Conservation (phyloP, 805 yeast species). For the Cyberlindnera xylosilytica region DNA sequence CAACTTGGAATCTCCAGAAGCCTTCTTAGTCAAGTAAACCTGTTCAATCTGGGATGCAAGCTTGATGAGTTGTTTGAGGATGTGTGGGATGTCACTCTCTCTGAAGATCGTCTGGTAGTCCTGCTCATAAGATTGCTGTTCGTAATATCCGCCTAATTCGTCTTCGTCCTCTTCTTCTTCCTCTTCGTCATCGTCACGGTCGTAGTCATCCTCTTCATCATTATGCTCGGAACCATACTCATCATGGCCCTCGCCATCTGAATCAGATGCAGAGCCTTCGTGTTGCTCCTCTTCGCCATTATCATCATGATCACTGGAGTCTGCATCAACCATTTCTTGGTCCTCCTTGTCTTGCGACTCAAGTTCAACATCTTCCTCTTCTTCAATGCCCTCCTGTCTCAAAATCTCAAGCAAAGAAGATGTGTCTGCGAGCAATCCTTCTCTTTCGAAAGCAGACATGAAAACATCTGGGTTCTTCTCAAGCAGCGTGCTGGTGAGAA, state of each 20-base stretch:
- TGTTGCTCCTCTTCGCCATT: slow-evolving; percentile 8
- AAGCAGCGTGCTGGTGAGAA: slow-evolving; percentile 44
- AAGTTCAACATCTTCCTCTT: slow-evolving; percentile 15
- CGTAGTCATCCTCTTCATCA: slow-evolving; percentile 1
- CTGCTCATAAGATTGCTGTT: background rate
- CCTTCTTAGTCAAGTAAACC: slow-evolving; percentile 27
- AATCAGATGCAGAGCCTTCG: too few relatives aligned
- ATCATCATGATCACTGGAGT: slow-evolving; percentile 20
- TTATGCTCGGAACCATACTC: slow-evolving; percentile 12
- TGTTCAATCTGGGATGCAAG: slow-evolving; percentile 30
- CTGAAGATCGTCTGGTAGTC: slow-evolving; percentile 9
- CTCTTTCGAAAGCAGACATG: slow-evolving; percentile 54
- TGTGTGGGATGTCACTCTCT: slow-evolving; percentile 1
- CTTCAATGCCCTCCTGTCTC: slow-evolving; percentile 20
- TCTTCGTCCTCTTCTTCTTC: slow-evolving; percentile 26
- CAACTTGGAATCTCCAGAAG: slow-evolving; percentile 22
- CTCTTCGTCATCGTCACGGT: slow-evolving; percentile 11
- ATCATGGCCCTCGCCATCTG: slow-evolving; percentile 23
- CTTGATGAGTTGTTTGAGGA: slow-evolving; percentile 13
- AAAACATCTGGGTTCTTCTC: slow-evolving; percentile 42
- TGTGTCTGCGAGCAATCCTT: slow-evolving; percentile 64
- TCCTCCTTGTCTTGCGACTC: slow-evolving; percentile 1
- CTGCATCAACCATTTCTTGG: background rate
- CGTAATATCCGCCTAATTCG: slow-evolving; percentile 16
- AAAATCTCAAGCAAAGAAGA: slow-evolving; percentile 30